These are phyloP conservation scores for Fusarium vanettenii DNA, from an alignment of 2,329 filamentous ascomycete genomes.

Conservation along the genomic window DNA sequence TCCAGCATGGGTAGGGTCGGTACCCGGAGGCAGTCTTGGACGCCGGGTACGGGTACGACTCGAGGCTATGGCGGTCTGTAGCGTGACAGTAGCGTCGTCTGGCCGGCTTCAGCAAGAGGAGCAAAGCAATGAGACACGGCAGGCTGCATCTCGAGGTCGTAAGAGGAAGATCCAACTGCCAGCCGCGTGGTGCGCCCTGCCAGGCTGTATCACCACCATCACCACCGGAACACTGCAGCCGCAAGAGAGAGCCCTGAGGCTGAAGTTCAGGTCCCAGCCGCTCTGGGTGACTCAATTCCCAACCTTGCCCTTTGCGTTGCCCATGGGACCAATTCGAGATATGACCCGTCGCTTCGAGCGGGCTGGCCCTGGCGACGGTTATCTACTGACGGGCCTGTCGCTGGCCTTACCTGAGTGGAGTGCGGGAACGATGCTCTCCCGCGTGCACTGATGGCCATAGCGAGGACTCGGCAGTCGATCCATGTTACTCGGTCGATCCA, in stretches of 20 bases:
- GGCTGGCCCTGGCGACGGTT: background rate
- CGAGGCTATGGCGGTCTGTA: conserved; percentile 1
- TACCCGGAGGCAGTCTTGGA: conserved; percentile 9
- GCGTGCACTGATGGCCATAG: conserved; percentile 12
- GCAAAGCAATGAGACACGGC: conserved; percentile 4
- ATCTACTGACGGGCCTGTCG: background rate
- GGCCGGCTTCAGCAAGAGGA: background rate
- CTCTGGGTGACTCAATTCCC: background rate
- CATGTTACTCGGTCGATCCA: background rate
- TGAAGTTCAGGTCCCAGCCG: background rate
- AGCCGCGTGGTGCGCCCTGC: conserved; percentile 8
- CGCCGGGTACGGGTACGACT: conserved; percentile 1
- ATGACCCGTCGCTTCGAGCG: background rate
- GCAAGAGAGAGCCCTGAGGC: conserved; percentile 20
- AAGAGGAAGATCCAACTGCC: conserved; percentile 19
- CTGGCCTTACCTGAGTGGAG: conserved; percentile 6
- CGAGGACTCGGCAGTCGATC: background rate
- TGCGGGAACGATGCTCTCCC: conserved; percentile 18
- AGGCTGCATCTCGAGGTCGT: conserved; percentile 18
- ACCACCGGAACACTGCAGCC: conserved; percentile 26
- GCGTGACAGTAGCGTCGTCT: conserved; percentile 6
- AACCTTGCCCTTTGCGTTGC: background rate
- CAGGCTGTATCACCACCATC: background rate
- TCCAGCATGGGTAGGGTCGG: background rate
- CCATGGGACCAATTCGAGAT: background rate